These are phyloP conservation scores for Pezicula radicicola DNA, from an alignment of 2,329 filamentous ascomycete genomes.

Conservation along the genomic window DNA sequence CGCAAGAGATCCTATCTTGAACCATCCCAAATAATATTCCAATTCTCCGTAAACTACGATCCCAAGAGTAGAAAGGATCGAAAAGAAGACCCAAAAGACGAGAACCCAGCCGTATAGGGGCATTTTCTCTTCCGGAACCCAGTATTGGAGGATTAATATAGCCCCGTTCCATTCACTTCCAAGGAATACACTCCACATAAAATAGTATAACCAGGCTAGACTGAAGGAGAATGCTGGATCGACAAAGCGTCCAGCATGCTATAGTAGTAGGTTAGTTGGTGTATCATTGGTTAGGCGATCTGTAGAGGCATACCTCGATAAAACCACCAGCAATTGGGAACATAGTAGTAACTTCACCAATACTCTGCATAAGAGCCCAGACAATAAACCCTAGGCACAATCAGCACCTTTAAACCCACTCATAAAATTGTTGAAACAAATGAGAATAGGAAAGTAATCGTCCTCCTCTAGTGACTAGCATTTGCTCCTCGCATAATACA, in stretches of 20 bases:
- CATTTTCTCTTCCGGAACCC: conserved; percentile 16
- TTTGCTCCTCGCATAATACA: too few species aligned
- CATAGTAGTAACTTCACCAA: conserved; percentile 32
- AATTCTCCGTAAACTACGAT: conserved; percentile 9
- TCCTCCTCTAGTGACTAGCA: too few species aligned
- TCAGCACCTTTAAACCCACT: background rate
- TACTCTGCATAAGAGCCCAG: conserved; percentile 38
- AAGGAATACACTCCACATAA: conserved; percentile 12
- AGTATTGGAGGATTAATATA: conserved; percentile 11
- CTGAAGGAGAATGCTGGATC: conserved; percentile 10
- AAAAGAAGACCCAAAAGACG: conserved; percentile 10
- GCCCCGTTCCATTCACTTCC: conserved; percentile 11
- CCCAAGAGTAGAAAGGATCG: conserved; percentile 5
- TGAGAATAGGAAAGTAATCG: too few species aligned
- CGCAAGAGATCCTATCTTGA: conserved; percentile 6
- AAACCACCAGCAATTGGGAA: conserved; percentile 11
- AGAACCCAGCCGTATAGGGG: conserved; percentile 8
- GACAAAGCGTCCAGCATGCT: conserved; percentile 10
- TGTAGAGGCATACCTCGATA: conserved; percentile 7
- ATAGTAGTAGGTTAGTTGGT: background rate
- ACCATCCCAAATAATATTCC: conserved; percentile 9
- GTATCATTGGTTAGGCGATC: too few species aligned
- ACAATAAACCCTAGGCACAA: conserved; percentile 13
- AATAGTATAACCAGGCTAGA: conserved; percentile 10
- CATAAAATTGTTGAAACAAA: too few species aligned